A percentile compares a stretch with the other conserved stretches of the same genome.
phyloP scores from a whole-genome alignment of 768 basidiomycete species.

The Russula brevipes region DNA sequence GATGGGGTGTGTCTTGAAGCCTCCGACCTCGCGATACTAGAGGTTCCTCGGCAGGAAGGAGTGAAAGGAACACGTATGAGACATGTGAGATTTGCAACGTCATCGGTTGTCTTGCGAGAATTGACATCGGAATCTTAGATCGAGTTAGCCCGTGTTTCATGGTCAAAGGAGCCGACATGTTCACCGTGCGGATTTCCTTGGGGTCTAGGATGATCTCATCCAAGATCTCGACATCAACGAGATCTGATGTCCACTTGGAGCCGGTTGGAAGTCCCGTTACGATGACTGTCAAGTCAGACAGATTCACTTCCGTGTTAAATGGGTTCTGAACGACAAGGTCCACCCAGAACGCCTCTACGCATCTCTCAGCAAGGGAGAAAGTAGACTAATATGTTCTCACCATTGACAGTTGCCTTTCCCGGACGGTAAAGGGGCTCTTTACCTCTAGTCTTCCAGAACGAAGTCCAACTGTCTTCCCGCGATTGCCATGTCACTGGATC shows the following conservation, averaged over 20 bases:
- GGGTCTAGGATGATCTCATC: conserved; percentile 57
- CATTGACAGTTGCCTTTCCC: conserved; percentile 58
- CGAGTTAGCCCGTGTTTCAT: conserved; percentile 7
- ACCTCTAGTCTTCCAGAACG: conserved; percentile 53
- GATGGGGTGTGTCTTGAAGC: conserved; percentile 67
- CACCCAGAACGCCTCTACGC: conserved; percentile 69
- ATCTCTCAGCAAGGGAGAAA: conserved; percentile 14
- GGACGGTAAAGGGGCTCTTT: conserved; percentile 49
- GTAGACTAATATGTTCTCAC: conserved; percentile 35
- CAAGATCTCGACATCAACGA: conserved; percentile 54
- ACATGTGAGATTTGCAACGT: conserved; percentile 53
- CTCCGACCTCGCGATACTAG: conserved; percentile 68
- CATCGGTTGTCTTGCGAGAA: conserved; percentile 49
- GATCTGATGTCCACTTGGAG: conserved; percentile 33
- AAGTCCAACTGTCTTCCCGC: conserved; percentile 60
- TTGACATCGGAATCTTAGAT: conserved; percentile 54
- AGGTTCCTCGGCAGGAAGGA: conserved; percentile 63
- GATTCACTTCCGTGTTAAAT: conserved; percentile 63
- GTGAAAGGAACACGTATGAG: conserved; percentile 65
- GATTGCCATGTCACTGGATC: conserved; percentile 52
- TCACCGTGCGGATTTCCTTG: conserved; percentile 60
- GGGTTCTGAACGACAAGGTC: conserved; percentile 69
- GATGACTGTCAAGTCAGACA: conserved; percentile 55
- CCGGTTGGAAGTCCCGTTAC: conserved; percentile 41
- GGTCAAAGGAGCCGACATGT: conserved; percentile 25